Conservation (phyloP, 2,329 filamentous ascomycete genomes). For the Penicillium hordei region DNA sequence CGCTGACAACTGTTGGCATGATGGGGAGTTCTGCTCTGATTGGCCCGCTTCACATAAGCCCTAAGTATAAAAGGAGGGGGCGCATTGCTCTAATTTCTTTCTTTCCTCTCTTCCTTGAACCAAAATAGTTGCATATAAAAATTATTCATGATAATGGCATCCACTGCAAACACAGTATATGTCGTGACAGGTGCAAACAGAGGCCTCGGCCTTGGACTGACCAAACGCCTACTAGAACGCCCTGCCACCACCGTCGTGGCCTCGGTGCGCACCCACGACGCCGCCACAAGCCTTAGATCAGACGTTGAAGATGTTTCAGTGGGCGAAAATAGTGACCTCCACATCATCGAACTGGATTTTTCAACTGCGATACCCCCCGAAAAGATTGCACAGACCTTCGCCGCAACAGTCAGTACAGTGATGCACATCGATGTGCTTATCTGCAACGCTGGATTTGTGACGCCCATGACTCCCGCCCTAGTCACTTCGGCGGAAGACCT, state of each 20-base stretch:
- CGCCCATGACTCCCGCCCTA: conserved; percentile 61
- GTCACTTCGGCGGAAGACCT: conserved; percentile 19
- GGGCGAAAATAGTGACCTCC: conserved; percentile 14
- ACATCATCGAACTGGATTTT: conserved; percentile 25
- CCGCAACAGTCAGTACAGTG: conserved; percentile 23
- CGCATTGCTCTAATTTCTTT: background rate
- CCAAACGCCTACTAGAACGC: conserved; percentile 22
- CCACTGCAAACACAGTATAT: conserved; percentile 26
- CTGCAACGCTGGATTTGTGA: conserved; percentile 43
- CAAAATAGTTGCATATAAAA: background rate
- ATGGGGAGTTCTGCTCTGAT: background rate
- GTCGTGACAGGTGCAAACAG: conserved; percentile 32
- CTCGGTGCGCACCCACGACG: conserved; percentile 21
- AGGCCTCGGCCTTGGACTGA: conserved; percentile 29
- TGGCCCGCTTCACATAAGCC: background rate
- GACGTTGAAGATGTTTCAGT: background rate
- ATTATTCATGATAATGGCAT: background rate
- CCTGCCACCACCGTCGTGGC: conserved; percentile 24
- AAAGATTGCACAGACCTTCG: conserved; percentile 7
- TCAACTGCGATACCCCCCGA: conserved; percentile 14
- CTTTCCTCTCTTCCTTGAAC: background rate
- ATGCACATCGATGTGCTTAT: conserved; percentile 30
- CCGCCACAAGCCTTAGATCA: conserved; percentile 10
- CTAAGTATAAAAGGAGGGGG: background rate
- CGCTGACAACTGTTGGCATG: background rate